Evolutionary conservation across 2,329 filamentous ascomycete genomes (phyloP).

Genomic region (Neonectria magnoliae): DNA sequence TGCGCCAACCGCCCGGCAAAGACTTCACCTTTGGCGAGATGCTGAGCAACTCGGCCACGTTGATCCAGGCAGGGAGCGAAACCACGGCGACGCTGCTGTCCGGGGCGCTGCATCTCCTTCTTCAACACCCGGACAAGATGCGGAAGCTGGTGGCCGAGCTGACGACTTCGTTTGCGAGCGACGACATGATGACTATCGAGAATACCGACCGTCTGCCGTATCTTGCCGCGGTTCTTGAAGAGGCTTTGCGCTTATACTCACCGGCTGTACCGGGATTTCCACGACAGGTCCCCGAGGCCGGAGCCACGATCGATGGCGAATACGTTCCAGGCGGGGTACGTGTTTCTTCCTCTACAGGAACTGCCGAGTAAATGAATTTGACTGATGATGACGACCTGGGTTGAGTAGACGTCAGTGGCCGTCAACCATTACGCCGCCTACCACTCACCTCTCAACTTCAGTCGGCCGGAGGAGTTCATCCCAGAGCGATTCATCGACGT

Average conservation of each 20-base stretch:
- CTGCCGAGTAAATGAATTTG: not conserved
- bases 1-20: conserved; percentile 18
- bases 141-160: conserved; percentile 17
- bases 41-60: conserved; percentile 21
- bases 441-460: conserved; percentile 22
- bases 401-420: conserved; percentile 18
- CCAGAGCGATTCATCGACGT: conserved; percentile 22
- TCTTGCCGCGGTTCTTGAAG: conserved; percentile 20
- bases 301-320: conserved; percentile 22
- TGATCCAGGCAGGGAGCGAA: conserved; percentile 26
- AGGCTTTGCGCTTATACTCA: conserved; percentile 24
- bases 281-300: conserved; percentile 12
- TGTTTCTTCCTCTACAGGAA: not conserved
- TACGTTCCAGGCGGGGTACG: conserved; percentile 23
- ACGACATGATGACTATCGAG: conserved; percentile 21
- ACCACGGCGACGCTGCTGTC: conserved; percentile 27
- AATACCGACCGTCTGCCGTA: conserved; percentile 21
- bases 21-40: conserved; percentile 24
- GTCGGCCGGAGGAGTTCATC: conserved; percentile 16
- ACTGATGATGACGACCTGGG: conserved; percentile 3
- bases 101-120: conserved; percentile 18
- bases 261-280: conserved; percentile 26
- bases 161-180: conserved; percentile 5
- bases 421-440: conserved; percentile 27
- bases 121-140: conserved; percentile 9